These are phyloP conservation scores for Gossypium rotundifolium DNA, from an alignment of 345 rosid species.

Conservation along the genomic window DNA sequence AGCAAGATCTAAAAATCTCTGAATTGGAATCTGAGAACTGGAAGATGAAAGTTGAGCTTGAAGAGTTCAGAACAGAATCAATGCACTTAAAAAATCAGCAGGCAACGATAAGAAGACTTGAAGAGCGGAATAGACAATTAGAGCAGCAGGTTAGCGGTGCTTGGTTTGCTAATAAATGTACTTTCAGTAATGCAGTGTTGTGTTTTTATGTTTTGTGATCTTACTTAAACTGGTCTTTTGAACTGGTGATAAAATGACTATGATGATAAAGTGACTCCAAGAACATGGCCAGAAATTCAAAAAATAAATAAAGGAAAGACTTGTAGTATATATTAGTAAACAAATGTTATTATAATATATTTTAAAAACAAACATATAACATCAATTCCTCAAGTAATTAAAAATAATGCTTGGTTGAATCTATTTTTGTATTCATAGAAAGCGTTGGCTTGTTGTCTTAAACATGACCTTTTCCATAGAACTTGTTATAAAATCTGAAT, in stretches of 20 bases:
- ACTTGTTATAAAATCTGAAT: background rate
- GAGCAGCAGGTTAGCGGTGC: conserved; percentile 77
- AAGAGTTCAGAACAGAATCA: conserved; percentile 92
- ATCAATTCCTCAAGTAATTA: background rate
- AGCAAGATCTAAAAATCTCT: conserved; percentile 79
- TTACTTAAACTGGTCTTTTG: background rate
- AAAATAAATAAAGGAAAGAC: background rate
- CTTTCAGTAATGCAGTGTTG: background rate
- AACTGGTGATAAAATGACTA: background rate
- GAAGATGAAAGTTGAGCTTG: conserved; percentile 96
- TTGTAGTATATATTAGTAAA: background rate
- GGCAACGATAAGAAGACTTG: conserved; percentile 97
- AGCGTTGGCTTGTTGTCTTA: background rate
- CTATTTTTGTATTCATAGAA: background rate
- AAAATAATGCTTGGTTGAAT: background rate
- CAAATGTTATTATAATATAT: background rate
- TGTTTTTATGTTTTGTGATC: background rate
- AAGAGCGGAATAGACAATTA: conserved; percentile 94
- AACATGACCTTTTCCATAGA: background rate
- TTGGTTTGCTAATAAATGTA: background rate
- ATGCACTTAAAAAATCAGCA: conserved; percentile 96
- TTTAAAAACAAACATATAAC: background rate
- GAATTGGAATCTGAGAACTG: conserved; percentile 91
- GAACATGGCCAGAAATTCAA: background rate
- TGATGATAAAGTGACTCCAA: conserved; percentile 3